Evolutionary conservation across 2,329 filamentous ascomycete species (phyloP), one percentile per base, ranked within the genome.

Genomic region (Cladosporium sp.): DNA sequence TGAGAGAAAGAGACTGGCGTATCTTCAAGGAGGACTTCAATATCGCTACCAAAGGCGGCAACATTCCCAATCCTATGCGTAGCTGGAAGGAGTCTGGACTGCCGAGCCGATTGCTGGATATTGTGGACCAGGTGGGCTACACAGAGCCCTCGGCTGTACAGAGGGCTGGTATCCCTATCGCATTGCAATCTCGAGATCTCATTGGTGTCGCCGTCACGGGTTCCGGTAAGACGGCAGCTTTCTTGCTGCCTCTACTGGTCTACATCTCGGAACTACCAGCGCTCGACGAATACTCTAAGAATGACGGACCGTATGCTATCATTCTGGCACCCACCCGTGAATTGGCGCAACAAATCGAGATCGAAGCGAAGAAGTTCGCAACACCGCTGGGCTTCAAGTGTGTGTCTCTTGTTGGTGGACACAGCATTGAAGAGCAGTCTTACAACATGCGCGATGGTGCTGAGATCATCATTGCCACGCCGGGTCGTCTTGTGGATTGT

Each of bases 21-120:
- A 97, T 98, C 61, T 96, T 98, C 82, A 98, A 97, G 72, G 93
- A 97, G 69, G 91, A 98, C 69, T 97, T 95, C 73, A 94, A 93
- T 60, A 98, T 98, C 66, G 79, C 85, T 35, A 96, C 90, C 7
- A 97, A 95, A 69, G 93, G 93, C 51, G 92, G 92, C 38, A 78
- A 79, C 20, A 89, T 97, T 50, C 93, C 93, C 1, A 92, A 97
- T 62, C 93, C 93, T 0, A 97, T 98, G 91, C 89, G 93, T 43
- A 89, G 78, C 59, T 98, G 93, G 93, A 66, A 79, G 40, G 93
- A 98, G 69, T 95, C 91, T 3, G 78, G 78, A 5, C 76, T 98
- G 33, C 91, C 93, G 3, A 78, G 80, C 53, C 78, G 82, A 1
- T 71, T 98, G 45, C 78, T 97, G 54, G 81, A 91, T 45, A 87